A percentile compares a stretch with the other conserved stretches of the same genome.
phyloP scores from a whole-genome alignment of 2,329 filamentous ascomycete species.

The Stagonosporopsis rhizophila region DNA sequence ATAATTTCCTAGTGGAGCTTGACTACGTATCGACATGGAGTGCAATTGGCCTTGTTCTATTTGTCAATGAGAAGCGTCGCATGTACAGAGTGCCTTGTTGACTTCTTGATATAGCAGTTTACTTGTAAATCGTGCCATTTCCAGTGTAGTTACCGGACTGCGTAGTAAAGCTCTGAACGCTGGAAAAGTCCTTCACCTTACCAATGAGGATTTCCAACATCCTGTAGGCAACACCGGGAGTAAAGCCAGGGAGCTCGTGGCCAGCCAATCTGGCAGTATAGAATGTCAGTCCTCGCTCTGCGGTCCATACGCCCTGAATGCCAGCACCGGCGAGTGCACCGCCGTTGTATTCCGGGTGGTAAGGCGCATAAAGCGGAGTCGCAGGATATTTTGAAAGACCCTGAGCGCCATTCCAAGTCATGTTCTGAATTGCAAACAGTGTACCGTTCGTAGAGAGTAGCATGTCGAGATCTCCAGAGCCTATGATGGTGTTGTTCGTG shows the following conservation, averaged over 20 bases:
- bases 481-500: constrained; percentile 61
- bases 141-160: constrained; percentile 45
- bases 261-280: constrained; percentile 53
- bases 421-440: constrained; percentile 60
- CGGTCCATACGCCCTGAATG: constrained; percentile 50
- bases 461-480: constrained; percentile 58
- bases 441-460: constrained; percentile 60
- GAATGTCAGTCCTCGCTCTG: constrained; percentile 56
- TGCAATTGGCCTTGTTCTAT: background rate
- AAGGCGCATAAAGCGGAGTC: constrained; percentile 53
- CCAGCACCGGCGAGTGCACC: constrained; percentile 52
- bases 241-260: constrained; percentile 54
- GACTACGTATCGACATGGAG: background rate
- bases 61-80: background rate
- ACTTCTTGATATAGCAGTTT: background rate
- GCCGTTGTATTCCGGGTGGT: constrained; percentile 52
- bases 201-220: constrained; percentile 54
- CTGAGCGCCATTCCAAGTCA: constrained; percentile 60
- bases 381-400: constrained; percentile 55
- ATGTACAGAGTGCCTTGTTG: background rate
- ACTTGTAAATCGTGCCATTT: constrained; percentile 35
- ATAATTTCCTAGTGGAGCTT: too few species aligned
- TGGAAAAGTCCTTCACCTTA: constrained; percentile 47
- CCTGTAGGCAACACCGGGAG: constrained; percentile 52
- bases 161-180: constrained; percentile 44